phyloP scores from a whole-genome alignment of 2,329 filamentous ascomycete species.

The Talaromyces sp. region DNA sequence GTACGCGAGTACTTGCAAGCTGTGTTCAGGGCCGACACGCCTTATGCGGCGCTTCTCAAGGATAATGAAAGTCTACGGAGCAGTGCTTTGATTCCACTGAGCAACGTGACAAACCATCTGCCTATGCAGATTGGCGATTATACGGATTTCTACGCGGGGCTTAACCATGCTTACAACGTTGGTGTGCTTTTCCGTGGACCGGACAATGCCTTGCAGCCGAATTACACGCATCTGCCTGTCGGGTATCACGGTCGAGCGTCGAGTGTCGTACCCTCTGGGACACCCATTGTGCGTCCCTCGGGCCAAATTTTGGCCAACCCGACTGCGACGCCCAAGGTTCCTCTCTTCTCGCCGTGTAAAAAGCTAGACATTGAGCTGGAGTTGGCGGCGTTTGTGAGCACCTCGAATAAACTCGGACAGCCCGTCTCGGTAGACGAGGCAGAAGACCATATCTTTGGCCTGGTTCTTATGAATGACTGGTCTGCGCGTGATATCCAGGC shows the following conservation, averaged over 20 bases:
- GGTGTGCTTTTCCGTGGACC: slow-evolving; percentile 69
- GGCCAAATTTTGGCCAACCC: slow-evolving; percentile 69
- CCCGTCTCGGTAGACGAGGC: slow-evolving; percentile 61
- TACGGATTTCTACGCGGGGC: slow-evolving; percentile 78
- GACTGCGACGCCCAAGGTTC: slow-evolving; percentile 55
- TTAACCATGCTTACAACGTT: slow-evolving; percentile 71
- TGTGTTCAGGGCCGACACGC: slow-evolving; percentile 57
- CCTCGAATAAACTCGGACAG: slow-evolving; percentile 59
- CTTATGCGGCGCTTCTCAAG: slow-evolving; percentile 57
- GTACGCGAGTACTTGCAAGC: slow-evolving; percentile 66
- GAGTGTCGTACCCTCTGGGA: slow-evolving; percentile 69
- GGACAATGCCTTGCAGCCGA: slow-evolving; percentile 69
- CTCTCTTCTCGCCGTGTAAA: slow-evolving; percentile 58
- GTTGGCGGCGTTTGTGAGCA: slow-evolving; percentile 68
- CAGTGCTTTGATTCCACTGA: slow-evolving; percentile 54
- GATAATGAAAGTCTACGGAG: slow-evolving; percentile 56
- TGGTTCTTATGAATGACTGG: slow-evolving; percentile 85
- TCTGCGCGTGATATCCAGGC: slow-evolving; percentile 75
- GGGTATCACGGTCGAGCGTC: slow-evolving; percentile 77
- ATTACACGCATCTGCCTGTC: slow-evolving; percentile 76
- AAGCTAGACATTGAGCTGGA: slow-evolving; percentile 77
- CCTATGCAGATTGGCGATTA: slow-evolving; percentile 79
- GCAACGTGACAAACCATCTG: slow-evolving; percentile 60
- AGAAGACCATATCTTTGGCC: slow-evolving; percentile 68
- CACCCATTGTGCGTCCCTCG: slow-evolving; percentile 64